Base-by-base conservation (phyloP, 1,139 yeast species). In the Candida albicans region DNA sequence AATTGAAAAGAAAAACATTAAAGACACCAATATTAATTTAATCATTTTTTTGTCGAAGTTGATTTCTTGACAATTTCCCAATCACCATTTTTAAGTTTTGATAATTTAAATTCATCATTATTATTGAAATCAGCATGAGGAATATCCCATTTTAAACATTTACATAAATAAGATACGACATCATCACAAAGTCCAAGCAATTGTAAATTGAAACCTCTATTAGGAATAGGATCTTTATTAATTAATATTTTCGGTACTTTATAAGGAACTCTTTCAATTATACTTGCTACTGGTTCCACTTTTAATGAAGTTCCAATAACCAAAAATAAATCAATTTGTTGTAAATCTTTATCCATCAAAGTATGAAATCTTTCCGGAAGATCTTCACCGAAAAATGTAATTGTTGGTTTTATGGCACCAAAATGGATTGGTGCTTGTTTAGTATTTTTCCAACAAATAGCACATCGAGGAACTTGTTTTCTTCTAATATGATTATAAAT, bases 371-470 rank as follows among this genome's bases (percentile, higher is more conserved):
- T 64, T 12, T 74, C 68, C 0, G 96, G 96, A 43, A 91, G 71
- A n/a, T 85, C 81, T 59, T 91, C 97, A 7, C 96, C 96, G 55
- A 91, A 91, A 58, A 90, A 91, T 0, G 96, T 89, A 47, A 91
- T 90, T 59, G 90, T 96, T 0, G 97, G 97, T 59, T 91, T 90
- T 76, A 88, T 75, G 6, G 89, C 93, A n/a, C 96, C 96, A 57
- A 65, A 81, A 12, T 83, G 77, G 43, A 59, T 64, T 8, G 62
- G 62, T 5, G 65, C 53, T 47, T 62, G 58, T 26, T 68, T 61
- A 39, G 87, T 65, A 48, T 73, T 74, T 13, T 65, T 56, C 39
- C 64, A 67, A 58, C 96, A 88, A 45, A 71, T 70, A 0, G 90
- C 87, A 58, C 97, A 90, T 48, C 79, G 65, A 1, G 96, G 88